Conservation (phyloP, 495 filamentous ascomycete species). For the Daldinia caldariorum region DNA sequence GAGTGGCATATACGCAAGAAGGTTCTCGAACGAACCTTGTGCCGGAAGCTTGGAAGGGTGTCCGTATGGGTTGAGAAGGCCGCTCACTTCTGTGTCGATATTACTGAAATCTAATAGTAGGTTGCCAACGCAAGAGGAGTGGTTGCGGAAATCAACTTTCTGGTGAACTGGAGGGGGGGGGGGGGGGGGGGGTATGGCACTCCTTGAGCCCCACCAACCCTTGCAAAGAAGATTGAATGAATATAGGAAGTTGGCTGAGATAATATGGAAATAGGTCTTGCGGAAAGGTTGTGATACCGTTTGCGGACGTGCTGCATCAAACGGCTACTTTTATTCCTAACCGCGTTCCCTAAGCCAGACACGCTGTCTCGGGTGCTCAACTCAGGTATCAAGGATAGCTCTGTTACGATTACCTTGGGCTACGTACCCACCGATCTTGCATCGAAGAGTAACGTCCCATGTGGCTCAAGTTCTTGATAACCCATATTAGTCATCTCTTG, state of each 20-base stretch:
- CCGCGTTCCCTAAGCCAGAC: constrained; percentile 11
- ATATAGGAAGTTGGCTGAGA: not conserved
- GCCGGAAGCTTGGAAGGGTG: constrained; percentile 26
- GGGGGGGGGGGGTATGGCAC: too few species aligned
- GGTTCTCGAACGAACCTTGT: too few species aligned
- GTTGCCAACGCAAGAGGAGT: not conserved
- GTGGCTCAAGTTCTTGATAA: constrained; percentile 20
- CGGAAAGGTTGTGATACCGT: constrained; percentile 44
- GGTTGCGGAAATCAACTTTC: constrained; percentile 29
- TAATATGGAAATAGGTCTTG: constrained; percentile 28
- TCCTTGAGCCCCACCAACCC: not conserved
- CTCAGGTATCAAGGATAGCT: constrained; percentile 32
- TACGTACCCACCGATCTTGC: constrained; percentile 24
- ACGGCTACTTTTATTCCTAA: constrained; percentile 35
- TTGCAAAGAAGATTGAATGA: not conserved
- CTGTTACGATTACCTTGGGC: constrained; percentile 36
- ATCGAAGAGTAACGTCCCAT: constrained; percentile 21
- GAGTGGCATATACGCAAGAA: too few species aligned
- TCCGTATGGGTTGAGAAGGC: constrained; percentile 32
- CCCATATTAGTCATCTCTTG: constrained; percentile 9
- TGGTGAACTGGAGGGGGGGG: too few species aligned
- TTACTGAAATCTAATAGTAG: constrained; percentile 18
- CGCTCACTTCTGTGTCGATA: constrained; percentile 42
- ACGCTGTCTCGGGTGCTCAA: constrained; percentile 41
- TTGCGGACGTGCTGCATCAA: constrained; percentile 42